Evolutionary conservation across 352 stramenopile species (phyloP).

Genomic region (Thraustochytrium sp.): DNA sequence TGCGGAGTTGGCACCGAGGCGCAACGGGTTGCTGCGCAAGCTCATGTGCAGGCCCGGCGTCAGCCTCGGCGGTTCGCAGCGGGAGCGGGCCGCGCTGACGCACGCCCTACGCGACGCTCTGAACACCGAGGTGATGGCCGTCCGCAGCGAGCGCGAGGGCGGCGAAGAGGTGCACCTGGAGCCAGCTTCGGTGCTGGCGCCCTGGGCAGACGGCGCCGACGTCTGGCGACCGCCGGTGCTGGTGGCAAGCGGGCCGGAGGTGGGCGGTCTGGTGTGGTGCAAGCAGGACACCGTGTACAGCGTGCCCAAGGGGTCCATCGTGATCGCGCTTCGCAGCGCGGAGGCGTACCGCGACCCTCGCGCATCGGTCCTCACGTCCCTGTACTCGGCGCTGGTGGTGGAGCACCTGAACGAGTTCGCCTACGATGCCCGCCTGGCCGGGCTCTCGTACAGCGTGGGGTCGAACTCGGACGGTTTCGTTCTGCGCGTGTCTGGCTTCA

Average conservation of each 20-base stretch:
- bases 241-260: background rate
- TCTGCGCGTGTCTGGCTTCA: slow-evolving; percentile 2
- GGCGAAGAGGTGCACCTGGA: background rate
- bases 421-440: slow-evolving; percentile 46
- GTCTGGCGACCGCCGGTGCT: slow-evolving; percentile 17
- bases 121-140: background rate
- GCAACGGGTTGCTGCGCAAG: background rate
- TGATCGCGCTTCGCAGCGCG: slow-evolving; percentile 11
- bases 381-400: slow-evolving; percentile 42
- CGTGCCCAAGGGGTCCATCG: slow-evolving; percentile 42
- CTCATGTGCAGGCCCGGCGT: background rate
- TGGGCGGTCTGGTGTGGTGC: slow-evolving; percentile 41
- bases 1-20: background rate
- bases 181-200: background rate
- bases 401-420: slow-evolving; percentile 47
- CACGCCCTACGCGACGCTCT: background rate
- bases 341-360: background rate
- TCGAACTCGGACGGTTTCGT: slow-evolving; percentile 19
- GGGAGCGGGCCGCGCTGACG: too few relatives aligned
- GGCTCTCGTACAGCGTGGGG: slow-evolving; percentile 28
- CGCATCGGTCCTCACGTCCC: slow-evolving; percentile 7
- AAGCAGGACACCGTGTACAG: slow-evolving; percentile 47
- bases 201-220: slow-evolving; percentile 21
- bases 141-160: background rate
- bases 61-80: background rate